A percentile compares a stretch with the other conserved stretches of the same genome.
These are phyloP conservation scores for Carex arenaria DNA, from an alignment of 202 grass and related monocot genomes.

Conservation along the genomic window DNA sequence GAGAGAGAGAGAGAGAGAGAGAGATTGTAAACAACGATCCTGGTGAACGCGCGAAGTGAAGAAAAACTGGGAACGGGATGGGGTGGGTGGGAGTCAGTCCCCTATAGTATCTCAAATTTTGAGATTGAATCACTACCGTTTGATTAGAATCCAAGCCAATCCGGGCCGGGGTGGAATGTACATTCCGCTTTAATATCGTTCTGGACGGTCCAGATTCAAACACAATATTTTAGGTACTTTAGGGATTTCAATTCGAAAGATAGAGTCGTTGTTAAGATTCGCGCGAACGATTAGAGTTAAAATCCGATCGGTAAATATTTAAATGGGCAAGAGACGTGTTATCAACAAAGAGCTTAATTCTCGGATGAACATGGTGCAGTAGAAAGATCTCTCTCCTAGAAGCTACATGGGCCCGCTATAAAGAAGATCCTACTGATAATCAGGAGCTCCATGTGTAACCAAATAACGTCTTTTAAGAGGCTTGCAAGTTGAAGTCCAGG, in stretches of 20 bases:
- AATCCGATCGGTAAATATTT: not conserved
- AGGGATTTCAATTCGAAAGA: not conserved
- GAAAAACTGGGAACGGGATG: not conserved
- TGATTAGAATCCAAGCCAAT: too few relatives aligned
- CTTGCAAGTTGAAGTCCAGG: not conserved
- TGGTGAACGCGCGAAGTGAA: constrained; percentile 2
- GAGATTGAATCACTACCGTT: not conserved
- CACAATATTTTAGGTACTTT: too few relatives aligned
- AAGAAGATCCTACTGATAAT: too few relatives aligned
- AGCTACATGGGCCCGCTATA: not conserved
- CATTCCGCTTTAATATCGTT: too few relatives aligned
- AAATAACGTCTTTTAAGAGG: not conserved
- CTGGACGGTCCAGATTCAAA: too few relatives aligned
- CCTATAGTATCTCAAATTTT: too few relatives aligned
- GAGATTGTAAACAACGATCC: not conserved
- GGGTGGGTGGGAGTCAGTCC: not conserved
- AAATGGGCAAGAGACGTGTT: not conserved
- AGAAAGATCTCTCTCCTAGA: not conserved
- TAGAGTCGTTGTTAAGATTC: too few relatives aligned
- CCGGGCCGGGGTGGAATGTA: too few relatives aligned
- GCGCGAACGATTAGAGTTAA: too few relatives aligned
- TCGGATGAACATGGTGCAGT: not conserved
- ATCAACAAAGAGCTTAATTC: not conserved
- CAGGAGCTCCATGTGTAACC: not conserved
- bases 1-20: not conserved